Base-by-base conservation (phyloP, 1,284 basidiomycete species). In the Cutaneotrichosporon sp. region DNA sequence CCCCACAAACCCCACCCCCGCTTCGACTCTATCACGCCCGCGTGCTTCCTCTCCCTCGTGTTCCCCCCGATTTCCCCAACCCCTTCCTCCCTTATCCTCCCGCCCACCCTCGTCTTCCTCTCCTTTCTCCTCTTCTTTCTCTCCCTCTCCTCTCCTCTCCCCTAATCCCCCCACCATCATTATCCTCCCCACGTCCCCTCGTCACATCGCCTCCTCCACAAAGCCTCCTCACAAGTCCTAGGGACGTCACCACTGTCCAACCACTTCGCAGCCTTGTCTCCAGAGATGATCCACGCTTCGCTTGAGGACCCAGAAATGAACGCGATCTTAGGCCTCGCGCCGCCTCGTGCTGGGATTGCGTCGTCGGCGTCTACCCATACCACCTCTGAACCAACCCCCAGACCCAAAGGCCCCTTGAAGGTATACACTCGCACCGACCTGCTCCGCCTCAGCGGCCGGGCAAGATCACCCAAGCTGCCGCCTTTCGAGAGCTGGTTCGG, bases 211-310 rank as follows among this genome's bases (percentile, higher is more conserved):
- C 52, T 53, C 31, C 56, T 9, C 14, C 18, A 21, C n/a, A 21
- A 59, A 66, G 63, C 65, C 51, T 65, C 68, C 53, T 63, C 68
- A 32, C 63, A 58, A 14, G 26, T 58, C 21, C 58, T 69, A 34
- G 68, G 42, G 16, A 66, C 68, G 8, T 69, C 68, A 53, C 68
- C 68, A 16, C 74, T 75, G 64, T 65, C 73, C 68, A 79, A 79
- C 63, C 76, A 75, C 22, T 79, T 78, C 65, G 68, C 77, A 7
- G 68, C 77, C 10, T 63, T 78, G 4, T 78, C 77, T 2, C 77
- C 77, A 1, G 75, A 79, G 64, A 61, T 70, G 30, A 62, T 67
- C 16, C 69, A 72, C 63, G 73, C 68, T 42, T 61, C 62, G 14
- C 64, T 71, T n/a, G 68, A 71, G 31, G 70, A 70, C 51, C 67